A percentile compares a stretch with the other conserved stretches of the same genome.
phyloP scores from a whole-genome alignment of 495 filamentous ascomycete species.

The Neurospora intermedia region DNA sequence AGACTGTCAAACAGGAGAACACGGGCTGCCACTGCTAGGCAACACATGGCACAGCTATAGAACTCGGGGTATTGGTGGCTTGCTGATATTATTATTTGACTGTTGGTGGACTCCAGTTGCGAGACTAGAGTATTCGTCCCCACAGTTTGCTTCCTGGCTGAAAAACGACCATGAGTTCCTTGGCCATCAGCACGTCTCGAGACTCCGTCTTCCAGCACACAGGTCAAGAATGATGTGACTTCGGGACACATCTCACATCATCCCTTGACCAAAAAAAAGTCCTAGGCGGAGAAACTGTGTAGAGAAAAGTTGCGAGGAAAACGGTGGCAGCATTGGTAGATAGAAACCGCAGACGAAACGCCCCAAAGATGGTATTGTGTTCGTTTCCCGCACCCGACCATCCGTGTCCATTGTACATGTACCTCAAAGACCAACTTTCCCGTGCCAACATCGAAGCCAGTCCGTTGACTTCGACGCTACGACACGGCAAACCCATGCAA shows the following conservation, averaged over 20 bases:
- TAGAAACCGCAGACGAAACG: conserved; percentile 27
- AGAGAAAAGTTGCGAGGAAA: conserved; percentile 1
- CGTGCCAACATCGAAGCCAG: conserved; percentile 22
- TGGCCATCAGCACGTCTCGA: not conserved
- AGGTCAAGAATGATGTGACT: not conserved
- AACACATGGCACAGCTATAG: not conserved
- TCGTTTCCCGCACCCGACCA: conserved; percentile 24
- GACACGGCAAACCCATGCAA: conserved; percentile 18
- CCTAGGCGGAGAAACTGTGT: not conserved
- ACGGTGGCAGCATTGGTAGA: conserved; percentile 20
- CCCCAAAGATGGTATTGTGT: conserved; percentile 29
- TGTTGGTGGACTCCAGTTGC: not conserved
- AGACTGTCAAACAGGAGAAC: not conserved
- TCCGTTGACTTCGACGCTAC: conserved; percentile 16
- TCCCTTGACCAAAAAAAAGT: not conserved
- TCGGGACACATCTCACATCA: not conserved
- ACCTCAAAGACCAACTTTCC: conserved; percentile 20
- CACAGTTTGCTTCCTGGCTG: not conserved
- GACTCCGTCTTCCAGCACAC: not conserved
- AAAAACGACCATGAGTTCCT: not conserved
- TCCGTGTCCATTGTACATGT: conserved; percentile 29
- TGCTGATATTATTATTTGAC: not conserved
- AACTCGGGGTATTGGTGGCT: not conserved
- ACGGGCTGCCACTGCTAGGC: not conserved
- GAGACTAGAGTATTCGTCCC: not conserved